Percentiles rank a stretch among this genome's conserved stretches.
Evolutionary conservation across 2,329 filamentous ascomycete genomes (phyloP).

Genomic region (Fonsecaea pedrosoi): DNA sequence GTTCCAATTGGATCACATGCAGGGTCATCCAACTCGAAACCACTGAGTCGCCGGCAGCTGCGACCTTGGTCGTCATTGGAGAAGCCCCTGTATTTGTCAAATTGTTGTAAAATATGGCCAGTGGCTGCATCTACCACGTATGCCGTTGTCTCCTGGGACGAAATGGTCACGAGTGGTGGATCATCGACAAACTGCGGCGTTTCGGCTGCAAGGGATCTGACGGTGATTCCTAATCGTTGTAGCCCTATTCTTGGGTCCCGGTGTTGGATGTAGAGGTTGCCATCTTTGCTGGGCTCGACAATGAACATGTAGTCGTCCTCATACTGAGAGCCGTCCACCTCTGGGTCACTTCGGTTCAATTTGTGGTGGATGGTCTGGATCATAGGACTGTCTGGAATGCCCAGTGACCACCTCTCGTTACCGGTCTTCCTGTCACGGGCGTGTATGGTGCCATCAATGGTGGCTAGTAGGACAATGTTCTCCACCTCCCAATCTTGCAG

Average conservation of each 20-base stretch:
- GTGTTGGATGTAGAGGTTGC: conserved; percentile 83
- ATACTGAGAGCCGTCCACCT: conserved; percentile 62
- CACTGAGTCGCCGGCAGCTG: conserved; percentile 75
- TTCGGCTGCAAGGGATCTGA: conserved; percentile 84
- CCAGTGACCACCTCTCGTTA: conserved; percentile 81
- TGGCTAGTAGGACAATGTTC: conserved; percentile 99
- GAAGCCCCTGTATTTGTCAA: conserved; percentile 59
- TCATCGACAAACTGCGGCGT: conserved; percentile 74
- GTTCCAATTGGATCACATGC: conserved; percentile 83
- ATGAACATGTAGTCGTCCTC: conserved; percentile 94
- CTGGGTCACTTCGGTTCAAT: conserved; percentile 67
- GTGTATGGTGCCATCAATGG: conserved; percentile 96
- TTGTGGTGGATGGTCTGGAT: conserved; percentile 86
- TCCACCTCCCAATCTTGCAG: conserved; percentile 99
- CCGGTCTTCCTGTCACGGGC: conserved; percentile 88
- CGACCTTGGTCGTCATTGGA: conserved; percentile 52
- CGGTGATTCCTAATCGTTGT: conserved; percentile 57
- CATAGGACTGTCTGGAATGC: conserved; percentile 79
- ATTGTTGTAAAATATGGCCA: conserved; percentile 81
- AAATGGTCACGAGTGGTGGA: conserved; percentile 84
- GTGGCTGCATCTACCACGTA: conserved; percentile 88
- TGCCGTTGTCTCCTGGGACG: conserved; percentile 87
- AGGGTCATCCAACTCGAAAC: conserved; percentile 63
- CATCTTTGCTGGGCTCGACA: conserved; percentile 87
- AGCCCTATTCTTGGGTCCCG: conserved; percentile 63